A percentile compares a stretch with the other conserved stretches of the same genome.
Evolutionary conservation across 768 basidiomycete species (phyloP).

Genomic region (Porphyrellus cyaneotinctus): DNA sequence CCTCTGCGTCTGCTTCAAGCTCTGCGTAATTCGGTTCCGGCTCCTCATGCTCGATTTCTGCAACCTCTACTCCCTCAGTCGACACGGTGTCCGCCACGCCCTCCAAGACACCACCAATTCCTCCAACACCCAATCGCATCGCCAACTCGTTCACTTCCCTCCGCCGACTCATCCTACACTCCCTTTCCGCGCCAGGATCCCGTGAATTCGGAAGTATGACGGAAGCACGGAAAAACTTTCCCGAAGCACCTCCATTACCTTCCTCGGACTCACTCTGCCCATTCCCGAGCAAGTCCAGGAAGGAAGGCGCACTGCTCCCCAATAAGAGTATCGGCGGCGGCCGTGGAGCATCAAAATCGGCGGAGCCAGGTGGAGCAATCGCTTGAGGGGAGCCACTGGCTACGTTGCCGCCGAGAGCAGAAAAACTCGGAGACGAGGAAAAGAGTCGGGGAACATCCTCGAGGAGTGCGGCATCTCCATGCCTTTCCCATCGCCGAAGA

Average conservation of each 20-base stretch:
- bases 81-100: background rate
- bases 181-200: constrained; percentile 49
- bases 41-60: constrained; percentile 4
- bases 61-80: constrained; percentile 1
- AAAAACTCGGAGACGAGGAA: constrained; percentile 21
- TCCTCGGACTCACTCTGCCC: constrained; percentile 19
- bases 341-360: constrained; percentile 24
- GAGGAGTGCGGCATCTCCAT: constrained; percentile 48
- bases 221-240: constrained; percentile 62
- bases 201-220: constrained; percentile 63
- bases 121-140: constrained; percentile 79
- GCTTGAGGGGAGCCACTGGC: constrained; percentile 9
- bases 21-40: constrained; percentile 9
- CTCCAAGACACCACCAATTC: constrained; percentile 65
- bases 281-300: constrained; percentile 24
- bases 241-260: constrained; percentile 10
- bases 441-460: constrained; percentile 61
- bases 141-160: constrained; percentile 76
- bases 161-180: constrained; percentile 56
- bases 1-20: constrained; percentile 16
- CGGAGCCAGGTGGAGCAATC: constrained; percentile 26
- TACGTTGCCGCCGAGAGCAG: constrained; percentile 1
- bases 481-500: constrained; percentile 69
- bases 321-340: constrained; percentile 24
- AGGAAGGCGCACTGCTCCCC: constrained; percentile 19